phyloP scores from a whole-genome alignment of 768 basidiomycete species.

The Pholiota microspora region DNA sequence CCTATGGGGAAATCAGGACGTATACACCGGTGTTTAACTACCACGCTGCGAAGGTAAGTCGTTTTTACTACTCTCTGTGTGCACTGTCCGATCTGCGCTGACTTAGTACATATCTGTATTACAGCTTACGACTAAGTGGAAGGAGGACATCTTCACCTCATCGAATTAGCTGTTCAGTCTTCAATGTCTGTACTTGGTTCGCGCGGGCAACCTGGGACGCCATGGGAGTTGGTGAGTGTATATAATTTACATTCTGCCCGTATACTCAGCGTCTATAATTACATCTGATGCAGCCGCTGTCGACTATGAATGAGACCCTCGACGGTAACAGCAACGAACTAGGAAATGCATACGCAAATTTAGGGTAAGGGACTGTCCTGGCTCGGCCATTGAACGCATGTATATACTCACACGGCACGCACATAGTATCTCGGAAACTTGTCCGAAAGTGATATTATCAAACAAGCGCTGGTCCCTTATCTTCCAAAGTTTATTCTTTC shows the following conservation, averaged over 20 bases:
- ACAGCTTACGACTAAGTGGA: slow-evolving; percentile 40
- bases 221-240: slow-evolving; percentile 42
- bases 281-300: slow-evolving; percentile 37
- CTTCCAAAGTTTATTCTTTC: slow-evolving; percentile 31
- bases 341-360: slow-evolving; percentile 31
- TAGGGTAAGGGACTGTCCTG: slow-evolving; percentile 28
- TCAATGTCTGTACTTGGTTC: slow-evolving; percentile 36
- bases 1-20: slow-evolving; percentile 39
- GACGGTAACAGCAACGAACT: slow-evolving; percentile 37
- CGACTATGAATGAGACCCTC: slow-evolving; percentile 55
- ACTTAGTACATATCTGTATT: not conserved
- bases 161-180: slow-evolving; percentile 23
- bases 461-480: slow-evolving; percentile 27
- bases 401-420: slow-evolving; percentile 1
- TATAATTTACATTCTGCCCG: not conserved
- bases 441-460: slow-evolving; percentile 28
- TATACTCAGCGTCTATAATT: not conserved
- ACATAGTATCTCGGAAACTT: slow-evolving; percentile 30
- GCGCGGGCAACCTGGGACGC: slow-evolving; percentile 49
- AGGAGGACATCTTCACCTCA: slow-evolving; percentile 29
- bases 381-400: too few species aligned
- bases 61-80: not conserved
- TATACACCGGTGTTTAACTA: slow-evolving; percentile 39
- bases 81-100: not conserved
- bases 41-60: slow-evolving; percentile 30